Evolutionary conservation across 768 basidiomycete species (phyloP), one percentile per base, ranked within the genome.

Genomic region (Omphalotus guepiniiformis): DNA sequence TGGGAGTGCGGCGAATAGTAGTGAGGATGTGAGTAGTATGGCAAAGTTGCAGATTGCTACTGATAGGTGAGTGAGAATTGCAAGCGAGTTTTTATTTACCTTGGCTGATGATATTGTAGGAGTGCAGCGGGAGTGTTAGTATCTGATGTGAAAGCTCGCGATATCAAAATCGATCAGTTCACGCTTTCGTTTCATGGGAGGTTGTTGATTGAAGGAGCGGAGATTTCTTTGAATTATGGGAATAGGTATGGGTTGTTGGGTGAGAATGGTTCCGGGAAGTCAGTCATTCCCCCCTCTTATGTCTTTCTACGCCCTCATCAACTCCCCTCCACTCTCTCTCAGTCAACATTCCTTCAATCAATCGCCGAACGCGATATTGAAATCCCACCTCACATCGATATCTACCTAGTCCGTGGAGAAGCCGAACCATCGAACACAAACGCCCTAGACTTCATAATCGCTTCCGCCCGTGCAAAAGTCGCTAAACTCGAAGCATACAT

Each of bases 241-340:
- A 89, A 94, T 61, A 73, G 91, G 54, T 99, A 99, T 60, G 96
- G 96, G 66, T 75, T 99, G 26, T 74, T 99, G 35, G 95, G 95
- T 29, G 93, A 97, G 66, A 98, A 99, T 63, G 95, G 95, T 26
- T 94, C 90, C n/a, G 95, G 95, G 72, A 99, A 99, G 83, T n/a
- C n/a, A n/a, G 93, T 93, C 53, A 45, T 71, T 57, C 29, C 19
- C 29, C 44, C 0, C 39, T 39, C 36, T 47, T 39, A 23, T 39
- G 6, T 45, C 47, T 41, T 35, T 22, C 13, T 61, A 61, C 38
- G 74, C 76, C 19, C 41, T 42, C 28, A 19, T 23, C 2, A 15
- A n/a, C n/a, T 39, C 6, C 34, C 19, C 6, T 25, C 22, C 15
- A 9, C 21, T 13, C 5, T 41, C 15, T n/a, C 26, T 19, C 49